Evolutionary conservation across 352 stramenopile species (phyloP), one percentile per base, ranked within the genome.

Genomic region (Peronospora farinosa): DNA sequence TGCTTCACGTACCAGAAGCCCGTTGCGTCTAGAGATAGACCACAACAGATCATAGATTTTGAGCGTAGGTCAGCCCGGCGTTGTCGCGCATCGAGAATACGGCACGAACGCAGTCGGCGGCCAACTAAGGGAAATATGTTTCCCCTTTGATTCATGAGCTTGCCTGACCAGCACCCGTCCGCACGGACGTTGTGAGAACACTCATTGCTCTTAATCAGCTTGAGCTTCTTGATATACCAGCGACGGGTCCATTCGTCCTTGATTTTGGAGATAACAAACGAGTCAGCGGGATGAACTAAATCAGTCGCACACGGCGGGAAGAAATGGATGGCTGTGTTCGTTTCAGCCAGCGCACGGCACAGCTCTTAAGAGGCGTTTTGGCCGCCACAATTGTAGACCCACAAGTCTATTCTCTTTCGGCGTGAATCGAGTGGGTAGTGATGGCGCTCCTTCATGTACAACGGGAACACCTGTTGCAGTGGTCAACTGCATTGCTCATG

Each of bases 21-120:
- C 11, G 47, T 47, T 1, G 53, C 5, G 2, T 32, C 39, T 0
- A 57, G 32, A 25, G 31, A 50, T 1, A 63, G 19, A 11, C 60
- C 60, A 36, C 56, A 70, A 0, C 56, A 32, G n/a, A 74, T 63
- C 56, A 70, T 74, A 2, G 60, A 25, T 68, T 72, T 4, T 45
- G 33, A 31, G 54, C 55, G 17, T 60, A 72, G 7, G 35, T 55
- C 2, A 67, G 15, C 16, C 33, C 54, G 19, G 58, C 45, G 15
- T 37, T 51, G 37, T 62, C 57, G 2, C 53, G 32, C 38, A 54
- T 40, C 7, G 16, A 17, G 35, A 64, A 67, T 4, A 64, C 42
- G 16, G 54, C 44, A 7, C 41, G 28, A 31, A 40, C 64, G 25
- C 11, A 35, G 32, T 31, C 36, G 2, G 57, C 52, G 25, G 60